A percentile compares a stretch with the other conserved stretches of the same genome.
Conservation (phyloP, 2,329 filamentous ascomycete genomes). For the Fusarium domesticum region DNA sequence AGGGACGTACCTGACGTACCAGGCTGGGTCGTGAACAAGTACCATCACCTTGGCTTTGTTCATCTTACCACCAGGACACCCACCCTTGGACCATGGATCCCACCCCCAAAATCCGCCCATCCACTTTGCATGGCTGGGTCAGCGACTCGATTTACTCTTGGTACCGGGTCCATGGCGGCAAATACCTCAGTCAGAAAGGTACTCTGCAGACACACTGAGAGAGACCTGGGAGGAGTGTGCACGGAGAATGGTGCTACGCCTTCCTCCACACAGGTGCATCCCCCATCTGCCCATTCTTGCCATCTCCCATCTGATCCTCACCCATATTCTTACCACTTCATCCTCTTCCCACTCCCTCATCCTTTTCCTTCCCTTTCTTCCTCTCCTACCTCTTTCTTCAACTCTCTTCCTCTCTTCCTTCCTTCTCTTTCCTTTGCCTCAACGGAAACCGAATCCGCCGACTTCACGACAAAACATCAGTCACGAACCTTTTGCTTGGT, state of each 20-base stretch:
- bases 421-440: conserved; percentile 26
- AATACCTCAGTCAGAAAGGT: background rate
- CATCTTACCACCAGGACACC: background rate
- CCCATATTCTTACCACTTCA: conserved; percentile 14
- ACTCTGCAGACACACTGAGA: background rate
- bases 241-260: conserved; percentile 24
- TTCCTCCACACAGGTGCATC: conserved; percentile 28
- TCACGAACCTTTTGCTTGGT: conserved; percentile 33
- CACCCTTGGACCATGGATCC: background rate
- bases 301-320: conserved; percentile 27
- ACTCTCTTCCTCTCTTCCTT: conserved; percentile 20
- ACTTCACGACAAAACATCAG: conserved; percentile 33
- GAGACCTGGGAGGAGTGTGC: too few relatives aligned
- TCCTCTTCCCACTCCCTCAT: conserved; percentile 1
- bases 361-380: conserved; percentile 1
- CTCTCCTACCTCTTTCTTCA: conserved; percentile 20
- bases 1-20: background rate
- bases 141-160: background rate
- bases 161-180: background rate
- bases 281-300: conserved; percentile 15
- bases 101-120: background rate
- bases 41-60: background rate
- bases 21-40: background rate
- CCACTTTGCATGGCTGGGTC: background rate
- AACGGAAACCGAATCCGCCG: conserved; percentile 38